These are phyloP conservation scores for Apiospora malaysiana DNA, from an alignment of 2,329 filamentous ascomycete genomes.

Conservation along the genomic window DNA sequence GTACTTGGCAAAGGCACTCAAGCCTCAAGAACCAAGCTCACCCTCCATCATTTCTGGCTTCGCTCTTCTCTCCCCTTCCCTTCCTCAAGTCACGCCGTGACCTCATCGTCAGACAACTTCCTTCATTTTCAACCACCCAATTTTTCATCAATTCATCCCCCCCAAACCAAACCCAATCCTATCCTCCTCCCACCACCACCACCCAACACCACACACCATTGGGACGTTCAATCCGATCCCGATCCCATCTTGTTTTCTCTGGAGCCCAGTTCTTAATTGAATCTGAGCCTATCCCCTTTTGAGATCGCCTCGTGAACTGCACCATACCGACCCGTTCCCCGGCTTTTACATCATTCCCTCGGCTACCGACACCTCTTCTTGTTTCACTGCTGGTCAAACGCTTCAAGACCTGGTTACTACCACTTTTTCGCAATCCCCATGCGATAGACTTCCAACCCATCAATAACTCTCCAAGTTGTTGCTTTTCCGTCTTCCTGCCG, in stretches of 20 bases:
- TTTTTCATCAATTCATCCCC: neutral
- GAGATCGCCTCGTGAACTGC: constrained; percentile 8
- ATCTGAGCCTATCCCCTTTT: constrained; percentile 34
- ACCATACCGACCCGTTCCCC: neutral
- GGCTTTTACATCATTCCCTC: constrained; percentile 18
- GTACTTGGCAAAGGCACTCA: constrained; percentile 14
- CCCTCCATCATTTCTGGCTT: constrained; percentile 16
- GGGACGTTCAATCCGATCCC: neutral
- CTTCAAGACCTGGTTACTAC: constrained; percentile 11
- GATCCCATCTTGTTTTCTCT: constrained; percentile 24
- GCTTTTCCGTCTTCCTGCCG: constrained; percentile 2
- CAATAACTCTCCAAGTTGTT: neutral
- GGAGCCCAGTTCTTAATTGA: constrained; percentile 42
- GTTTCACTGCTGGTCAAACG: constrained; percentile 23
- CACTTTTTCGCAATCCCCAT: neutral
- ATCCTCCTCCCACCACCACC: neutral
- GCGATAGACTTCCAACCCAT: neutral
- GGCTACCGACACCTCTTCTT: constrained; percentile 20
- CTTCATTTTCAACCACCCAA: constrained; percentile 12
- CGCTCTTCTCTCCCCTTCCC: constrained; percentile 4
- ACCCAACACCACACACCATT: constrained; percentile 12
- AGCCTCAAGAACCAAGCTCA: constrained; percentile 21
- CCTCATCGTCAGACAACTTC: constrained; percentile 20
- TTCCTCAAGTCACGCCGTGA: constrained; percentile 22
- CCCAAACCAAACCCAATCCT: constrained; percentile 15